A percentile compares a stretch with the other conserved stretches of the same genome.
Conservation (phyloP, 2,329 filamentous ascomycete genomes). For the Biscogniauxia mediterranea region DNA sequence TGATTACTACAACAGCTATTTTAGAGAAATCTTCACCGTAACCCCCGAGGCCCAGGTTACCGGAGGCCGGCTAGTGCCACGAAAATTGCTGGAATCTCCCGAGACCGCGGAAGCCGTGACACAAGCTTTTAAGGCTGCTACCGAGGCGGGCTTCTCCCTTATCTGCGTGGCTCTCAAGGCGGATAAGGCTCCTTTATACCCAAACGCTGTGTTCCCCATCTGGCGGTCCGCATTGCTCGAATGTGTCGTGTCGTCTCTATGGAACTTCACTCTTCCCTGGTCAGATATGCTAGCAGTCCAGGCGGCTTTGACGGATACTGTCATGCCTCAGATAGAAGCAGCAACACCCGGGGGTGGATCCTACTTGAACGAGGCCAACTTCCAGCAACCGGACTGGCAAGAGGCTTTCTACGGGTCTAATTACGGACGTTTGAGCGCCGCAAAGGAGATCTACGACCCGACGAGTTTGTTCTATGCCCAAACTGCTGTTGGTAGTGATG, state of each 20-base stretch:
- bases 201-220: constrained; percentile 7
- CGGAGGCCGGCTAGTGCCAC: constrained; percentile 4
- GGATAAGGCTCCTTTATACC: constrained; percentile 19
- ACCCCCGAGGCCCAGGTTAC: constrained; percentile 3
- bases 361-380: constrained; percentile 53
- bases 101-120: background rate
- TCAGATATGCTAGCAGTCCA: constrained; percentile 6
- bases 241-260: constrained; percentile 1
- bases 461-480: constrained; percentile 44
- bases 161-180: constrained; percentile 29
- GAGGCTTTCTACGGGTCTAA: constrained; percentile 46
- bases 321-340: constrained; percentile 17
- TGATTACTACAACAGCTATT: constrained; percentile 2
- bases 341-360: constrained; percentile 38
- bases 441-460: constrained; percentile 51
- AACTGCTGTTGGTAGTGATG: constrained; percentile 49
- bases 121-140: constrained; percentile 31
- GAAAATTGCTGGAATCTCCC: background rate
- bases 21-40: background rate
- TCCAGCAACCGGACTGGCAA: constrained; percentile 44
- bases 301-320: constrained; percentile 9
- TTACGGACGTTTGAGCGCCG: constrained; percentile 30
- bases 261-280: constrained; percentile 3
- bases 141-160: constrained; percentile 32
- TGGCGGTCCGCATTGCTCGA: constrained; percentile 1